Evolutionary conservation across 345 rosid species (phyloP).

Genomic region (Hibiscus mutabilis): DNA sequence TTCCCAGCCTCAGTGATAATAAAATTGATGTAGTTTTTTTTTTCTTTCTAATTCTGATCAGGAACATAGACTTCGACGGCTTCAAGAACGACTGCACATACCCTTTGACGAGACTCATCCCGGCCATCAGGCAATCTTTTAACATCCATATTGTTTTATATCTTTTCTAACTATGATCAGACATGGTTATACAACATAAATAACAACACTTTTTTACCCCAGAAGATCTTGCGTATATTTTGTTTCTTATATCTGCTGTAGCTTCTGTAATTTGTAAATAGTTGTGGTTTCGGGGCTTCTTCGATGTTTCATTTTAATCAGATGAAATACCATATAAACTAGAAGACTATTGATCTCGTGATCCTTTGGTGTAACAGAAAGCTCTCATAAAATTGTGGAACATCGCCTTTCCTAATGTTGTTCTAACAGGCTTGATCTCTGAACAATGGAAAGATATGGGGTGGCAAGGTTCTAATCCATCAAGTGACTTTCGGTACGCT

Average conservation of each 20-base stretch:
- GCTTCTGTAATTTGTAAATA: neutral
- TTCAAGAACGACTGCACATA: constrained; percentile 62
- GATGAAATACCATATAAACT: neutral
- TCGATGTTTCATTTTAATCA: neutral
- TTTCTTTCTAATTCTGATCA: constrained; percentile 24
- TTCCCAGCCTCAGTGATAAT: neutral
- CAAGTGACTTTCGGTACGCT: constrained; percentile 90
- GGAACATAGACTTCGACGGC: constrained; percentile 73
- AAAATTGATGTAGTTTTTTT: constrained; percentile 3
- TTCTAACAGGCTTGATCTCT: constrained; percentile 60
- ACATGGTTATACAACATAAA: neutral
- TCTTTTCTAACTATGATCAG: neutral
- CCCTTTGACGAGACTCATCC: constrained; percentile 82
- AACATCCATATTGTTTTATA: neutral
- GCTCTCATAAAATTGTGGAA: constrained; percentile 80
- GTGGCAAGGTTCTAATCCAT: constrained; percentile 98
- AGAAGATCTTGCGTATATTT: neutral
- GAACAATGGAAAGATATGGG: constrained; percentile 99
- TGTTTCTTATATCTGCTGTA: too few relatives aligned
- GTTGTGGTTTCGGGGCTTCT: neutral
- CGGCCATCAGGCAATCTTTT: constrained; percentile 67
- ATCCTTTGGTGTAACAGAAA: constrained; percentile 38
- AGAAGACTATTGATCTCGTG: neutral
- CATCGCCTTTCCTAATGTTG: constrained; percentile 61
- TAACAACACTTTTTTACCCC: neutral